Base-by-base conservation (phyloP, 192 early-diverging fungal species). In the Glomus cerebriforme region DNA sequence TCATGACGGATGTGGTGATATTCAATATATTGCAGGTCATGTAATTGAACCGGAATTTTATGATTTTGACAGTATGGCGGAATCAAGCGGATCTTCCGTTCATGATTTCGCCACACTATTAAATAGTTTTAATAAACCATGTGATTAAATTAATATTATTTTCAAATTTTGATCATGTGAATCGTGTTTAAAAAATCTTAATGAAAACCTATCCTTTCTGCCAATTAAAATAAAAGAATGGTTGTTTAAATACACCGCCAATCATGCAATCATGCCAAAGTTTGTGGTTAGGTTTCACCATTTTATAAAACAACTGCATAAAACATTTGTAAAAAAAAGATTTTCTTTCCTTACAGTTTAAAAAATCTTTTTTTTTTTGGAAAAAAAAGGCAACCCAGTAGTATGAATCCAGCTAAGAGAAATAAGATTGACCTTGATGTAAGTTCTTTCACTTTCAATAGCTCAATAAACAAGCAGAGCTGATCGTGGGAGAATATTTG, bases 341-440 rank as follows among this genome's bases (percentile, higher is more conserved):
- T n/a, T 13, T 43, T 43, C 12, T 12, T 43, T 43, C 37, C 37
- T 39, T 39, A 8, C 37, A 8, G 37, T 39, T 43, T 43, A n/a
- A n/a, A n/a, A n/a, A n/a, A n/a, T 12, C 5, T 35, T 12, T 43
- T 43, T 12, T 10, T 43, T 39, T 43, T 43, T 43, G 39, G 39
- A 43, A 12, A 43, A 43, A 43, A 43, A 43, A 43, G 3, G 10
- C 39, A 43, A 10, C 10, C 39, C 10, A 43, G 2, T 43, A 71
- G n/a, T 39, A 78, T 78, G 77, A 1, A 32, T 19, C 77, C 77
- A 17, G 77, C 64, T 0, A 67, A 58, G 37, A n/a, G 68, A 17
- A 78, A 78, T n/a, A 78, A 78, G 49, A 47, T 78, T 78, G 77
- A 78, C 77, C 37, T 78, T 5, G 34, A 31, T 17, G 77, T 78